Evolutionary conservation across 129 eudicot species (phyloP).

Genomic region (Saposhnikovia divaricata): DNA sequence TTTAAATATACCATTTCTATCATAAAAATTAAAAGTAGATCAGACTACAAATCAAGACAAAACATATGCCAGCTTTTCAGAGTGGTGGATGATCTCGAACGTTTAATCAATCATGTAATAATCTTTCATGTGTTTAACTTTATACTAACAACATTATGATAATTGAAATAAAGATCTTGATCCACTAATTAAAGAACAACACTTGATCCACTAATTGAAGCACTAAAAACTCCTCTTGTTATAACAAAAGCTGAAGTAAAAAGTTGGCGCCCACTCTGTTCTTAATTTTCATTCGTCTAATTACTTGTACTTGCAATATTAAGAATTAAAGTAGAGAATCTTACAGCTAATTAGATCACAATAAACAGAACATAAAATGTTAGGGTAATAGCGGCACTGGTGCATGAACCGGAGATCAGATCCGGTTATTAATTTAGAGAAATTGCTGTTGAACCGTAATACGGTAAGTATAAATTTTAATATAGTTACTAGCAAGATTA

Average conservation of each 20-base stretch:
- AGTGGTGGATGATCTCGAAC: conserved; percentile 5
- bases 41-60: conserved; percentile 9
- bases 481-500: too few species aligned
- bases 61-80: conserved; percentile 18
- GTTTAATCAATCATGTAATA: neutral
- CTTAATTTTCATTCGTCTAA: too few species aligned
- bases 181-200: conserved; percentile 18
- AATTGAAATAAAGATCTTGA: conserved; percentile 9
- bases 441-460: too few species aligned
- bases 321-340: neutral
- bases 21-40: neutral
- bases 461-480: too few species aligned
- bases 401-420: neutral
- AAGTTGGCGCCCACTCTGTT: neutral
- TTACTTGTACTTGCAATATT: neutral
- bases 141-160: conserved; percentile 19
- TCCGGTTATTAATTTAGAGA: too few species aligned
- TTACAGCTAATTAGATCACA: neutral
- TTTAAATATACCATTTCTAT: neutral
- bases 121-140: conserved; percentile 22
- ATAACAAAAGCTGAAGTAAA: neutral
- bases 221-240: too few species aligned
- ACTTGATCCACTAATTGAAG: neutral
- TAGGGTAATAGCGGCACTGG: neutral
- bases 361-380: neutral